Percentiles rank a stretch among this genome's conserved stretches.
Evolutionary conservation across 345 rosid species (phyloP).

Genomic region (Hibiscus trionum): DNA sequence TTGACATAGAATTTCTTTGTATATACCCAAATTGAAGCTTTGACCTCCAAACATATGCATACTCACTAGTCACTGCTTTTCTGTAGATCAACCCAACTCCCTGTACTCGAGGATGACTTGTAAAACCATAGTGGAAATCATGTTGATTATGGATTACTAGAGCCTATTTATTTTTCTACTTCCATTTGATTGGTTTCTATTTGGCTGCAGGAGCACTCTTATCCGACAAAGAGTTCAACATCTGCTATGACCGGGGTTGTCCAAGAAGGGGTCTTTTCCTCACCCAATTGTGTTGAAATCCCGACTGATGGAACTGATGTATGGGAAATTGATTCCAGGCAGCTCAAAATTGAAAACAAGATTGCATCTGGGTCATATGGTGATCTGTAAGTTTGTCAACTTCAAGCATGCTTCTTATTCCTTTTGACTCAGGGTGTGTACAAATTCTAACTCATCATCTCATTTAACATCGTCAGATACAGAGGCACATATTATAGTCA

Average conservation of each 20-base stretch:
- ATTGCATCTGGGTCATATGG: conserved; percentile 87
- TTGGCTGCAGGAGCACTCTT: conserved; percentile 51
- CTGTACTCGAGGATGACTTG: neutral
- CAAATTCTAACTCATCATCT: conserved; percentile 7
- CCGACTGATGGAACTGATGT: conserved; percentile 93
- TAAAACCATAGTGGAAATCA: neutral
- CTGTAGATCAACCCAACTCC: neutral
- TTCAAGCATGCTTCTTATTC: conserved; percentile 1
- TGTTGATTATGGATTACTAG: neutral
- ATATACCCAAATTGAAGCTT: neutral
- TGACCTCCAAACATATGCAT: neutral
- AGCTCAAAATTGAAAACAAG: conserved; percentile 60
- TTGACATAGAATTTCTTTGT: neutral
- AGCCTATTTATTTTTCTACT: conserved; percentile 11
- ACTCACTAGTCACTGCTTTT: neutral
- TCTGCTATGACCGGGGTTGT: conserved; percentile 31
- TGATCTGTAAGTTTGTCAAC: conserved; percentile 58
- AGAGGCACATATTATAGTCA: conserved; percentile 87
- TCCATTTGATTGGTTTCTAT: conserved; percentile 17
- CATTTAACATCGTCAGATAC: conserved; percentile 42
- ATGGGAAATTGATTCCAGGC: conserved; percentile 87
- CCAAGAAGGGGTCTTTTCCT: conserved; percentile 31
- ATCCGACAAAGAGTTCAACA: conserved; percentile 34
- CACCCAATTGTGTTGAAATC: conserved; percentile 62
- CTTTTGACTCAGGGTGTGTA: neutral